Percentiles rank a stretch among this genome's conserved stretches.
These are phyloP conservation scores for Cryptococcus maquisensis DNA, from an alignment of 1,284 basidiomycete species.

Conservation along the genomic window DNA sequence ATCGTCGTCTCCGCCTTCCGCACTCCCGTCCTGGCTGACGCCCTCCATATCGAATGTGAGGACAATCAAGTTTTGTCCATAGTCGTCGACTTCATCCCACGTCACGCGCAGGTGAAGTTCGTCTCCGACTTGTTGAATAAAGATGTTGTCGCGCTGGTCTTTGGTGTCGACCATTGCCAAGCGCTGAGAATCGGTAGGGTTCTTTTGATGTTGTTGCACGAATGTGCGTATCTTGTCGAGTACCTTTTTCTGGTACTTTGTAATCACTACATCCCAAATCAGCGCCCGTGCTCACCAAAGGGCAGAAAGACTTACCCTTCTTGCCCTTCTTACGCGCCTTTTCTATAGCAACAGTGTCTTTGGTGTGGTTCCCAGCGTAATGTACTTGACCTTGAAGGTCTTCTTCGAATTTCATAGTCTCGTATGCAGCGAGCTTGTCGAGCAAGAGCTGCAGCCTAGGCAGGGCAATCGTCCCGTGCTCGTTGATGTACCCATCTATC, in stretches of 20 bases:
- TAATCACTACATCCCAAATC: constrained; percentile 59
- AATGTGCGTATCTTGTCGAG: constrained; percentile 72
- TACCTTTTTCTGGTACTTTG: constrained; percentile 65
- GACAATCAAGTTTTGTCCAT: constrained; percentile 58
- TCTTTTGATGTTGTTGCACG: constrained; percentile 57
- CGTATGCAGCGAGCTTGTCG: constrained; percentile 81
- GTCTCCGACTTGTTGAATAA: constrained; percentile 68
- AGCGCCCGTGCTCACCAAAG: background rate
- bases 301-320: constrained; percentile 29
- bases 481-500: constrained; percentile 88
- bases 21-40: constrained; percentile 35
- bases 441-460: constrained; percentile 79
- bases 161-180: constrained; percentile 71
- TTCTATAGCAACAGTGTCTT: constrained; percentile 57
- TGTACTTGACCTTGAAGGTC: constrained; percentile 83
- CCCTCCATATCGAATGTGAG: constrained; percentile 56
- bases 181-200: constrained; percentile 48
- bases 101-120: constrained; percentile 69
- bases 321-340: constrained; percentile 47
- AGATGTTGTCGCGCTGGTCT: constrained; percentile 68
- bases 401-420: constrained; percentile 83
- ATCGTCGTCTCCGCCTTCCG: constrained; percentile 19
- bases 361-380: constrained; percentile 82
- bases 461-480: constrained; percentile 76
- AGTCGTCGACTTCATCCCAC: constrained; percentile 86